phyloP scores from a whole-genome alignment of 495 filamentous ascomycete species.

The Trichoderma orchidacearum region DNA sequence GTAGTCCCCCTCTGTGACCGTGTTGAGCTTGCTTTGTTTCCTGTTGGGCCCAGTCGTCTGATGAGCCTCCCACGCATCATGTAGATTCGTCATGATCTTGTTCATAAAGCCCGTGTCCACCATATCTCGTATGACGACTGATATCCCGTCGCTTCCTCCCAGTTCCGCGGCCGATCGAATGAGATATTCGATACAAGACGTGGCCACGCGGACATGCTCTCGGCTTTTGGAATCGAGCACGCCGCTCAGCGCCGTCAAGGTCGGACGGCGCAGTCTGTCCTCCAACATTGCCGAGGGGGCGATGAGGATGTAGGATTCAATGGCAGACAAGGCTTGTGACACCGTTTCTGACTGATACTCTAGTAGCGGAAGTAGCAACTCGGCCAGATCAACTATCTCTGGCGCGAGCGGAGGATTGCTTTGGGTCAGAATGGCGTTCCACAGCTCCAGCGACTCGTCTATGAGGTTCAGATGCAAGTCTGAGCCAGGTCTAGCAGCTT shows the following conservation, averaged over 20 bases:
- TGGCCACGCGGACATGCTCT: slow-evolving; percentile 52
- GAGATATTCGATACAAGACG: slow-evolving; percentile 54
- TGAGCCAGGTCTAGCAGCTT: slow-evolving; percentile 65
- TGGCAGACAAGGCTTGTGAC: slow-evolving; percentile 47
- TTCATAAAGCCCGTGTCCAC: slow-evolving; percentile 51
- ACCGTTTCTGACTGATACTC: slow-evolving; percentile 41
- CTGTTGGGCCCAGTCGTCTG: slow-evolving; percentile 65
- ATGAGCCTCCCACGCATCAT: slow-evolving; percentile 54
- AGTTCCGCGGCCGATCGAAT: slow-evolving; percentile 56
- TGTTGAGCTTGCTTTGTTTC: slow-evolving; percentile 46
- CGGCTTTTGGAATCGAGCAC: slow-evolving; percentile 46
- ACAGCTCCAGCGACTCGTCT: slow-evolving; percentile 85
- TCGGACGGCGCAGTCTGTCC: slow-evolving; percentile 41
- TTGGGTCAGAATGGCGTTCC: slow-evolving; percentile 62
- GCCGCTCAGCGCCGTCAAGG: slow-evolving; percentile 43
- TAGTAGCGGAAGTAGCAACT: slow-evolving; percentile 55
- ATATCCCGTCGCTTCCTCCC: slow-evolving; percentile 51
- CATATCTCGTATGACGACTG: slow-evolving; percentile 52
- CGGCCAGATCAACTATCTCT: slow-evolving; percentile 53
- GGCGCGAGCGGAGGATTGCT: slow-evolving; percentile 50
- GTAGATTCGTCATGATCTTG: slow-evolving; percentile 56
- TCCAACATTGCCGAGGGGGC: slow-evolving; percentile 62
- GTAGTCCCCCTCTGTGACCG: slow-evolving; percentile 67
- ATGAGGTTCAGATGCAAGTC: slow-evolving; percentile 71
- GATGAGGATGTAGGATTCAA: slow-evolving; percentile 64